Conservation (phyloP, 2,329 filamentous ascomycete genomes). For the Emmonsiellopsis sp. region DNA sequence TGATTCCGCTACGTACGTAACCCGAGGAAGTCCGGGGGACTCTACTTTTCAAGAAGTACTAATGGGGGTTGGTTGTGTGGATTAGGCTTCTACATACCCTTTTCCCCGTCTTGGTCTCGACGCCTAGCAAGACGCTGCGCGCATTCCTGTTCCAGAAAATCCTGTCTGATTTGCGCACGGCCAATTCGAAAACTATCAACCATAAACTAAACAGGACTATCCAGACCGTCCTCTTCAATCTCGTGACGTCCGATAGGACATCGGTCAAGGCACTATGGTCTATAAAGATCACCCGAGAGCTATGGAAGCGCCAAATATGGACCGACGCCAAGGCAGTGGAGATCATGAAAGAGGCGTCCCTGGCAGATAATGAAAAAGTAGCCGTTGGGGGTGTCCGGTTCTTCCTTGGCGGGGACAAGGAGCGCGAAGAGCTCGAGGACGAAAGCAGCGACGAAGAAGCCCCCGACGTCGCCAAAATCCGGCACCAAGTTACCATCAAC, state of each 20-base stretch:
- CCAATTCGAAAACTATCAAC: conserved; percentile 79
- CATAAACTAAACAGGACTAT: conserved; percentile 89
- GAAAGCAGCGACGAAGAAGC: conserved; percentile 72
- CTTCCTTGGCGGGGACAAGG: conserved; percentile 92
- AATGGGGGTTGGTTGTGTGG: not conserved
- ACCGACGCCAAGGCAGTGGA: conserved; percentile 91
- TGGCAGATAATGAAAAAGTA: conserved; percentile 90
- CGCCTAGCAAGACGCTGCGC: conserved; percentile 80
- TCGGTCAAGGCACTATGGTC: conserved; percentile 90
- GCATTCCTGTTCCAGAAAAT: conserved; percentile 83
- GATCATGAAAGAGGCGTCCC: conserved; percentile 88
- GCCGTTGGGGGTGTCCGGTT: conserved; percentile 79
- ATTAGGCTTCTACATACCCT: conserved; percentile 66
- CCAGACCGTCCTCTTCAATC: conserved; percentile 85
- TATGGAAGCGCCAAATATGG: conserved; percentile 97
- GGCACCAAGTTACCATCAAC: conserved; percentile 82
- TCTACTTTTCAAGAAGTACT: not conserved
- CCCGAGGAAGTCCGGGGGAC: not conserved
- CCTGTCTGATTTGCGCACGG: conserved; percentile 75
- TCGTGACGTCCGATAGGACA: conserved; percentile 74
- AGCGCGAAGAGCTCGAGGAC: conserved; percentile 85
- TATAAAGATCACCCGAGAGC: conserved; percentile 84
- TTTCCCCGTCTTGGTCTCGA: conserved; percentile 90
- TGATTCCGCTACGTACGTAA: conserved; percentile 57
- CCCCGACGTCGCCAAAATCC: conserved; percentile 68